Percentiles rank a stretch among this genome's conserved stretches.
These are phyloP conservation scores for Plantago coronopus DNA, from an alignment of 305 asterid genomes.

Conservation along the genomic window DNA sequence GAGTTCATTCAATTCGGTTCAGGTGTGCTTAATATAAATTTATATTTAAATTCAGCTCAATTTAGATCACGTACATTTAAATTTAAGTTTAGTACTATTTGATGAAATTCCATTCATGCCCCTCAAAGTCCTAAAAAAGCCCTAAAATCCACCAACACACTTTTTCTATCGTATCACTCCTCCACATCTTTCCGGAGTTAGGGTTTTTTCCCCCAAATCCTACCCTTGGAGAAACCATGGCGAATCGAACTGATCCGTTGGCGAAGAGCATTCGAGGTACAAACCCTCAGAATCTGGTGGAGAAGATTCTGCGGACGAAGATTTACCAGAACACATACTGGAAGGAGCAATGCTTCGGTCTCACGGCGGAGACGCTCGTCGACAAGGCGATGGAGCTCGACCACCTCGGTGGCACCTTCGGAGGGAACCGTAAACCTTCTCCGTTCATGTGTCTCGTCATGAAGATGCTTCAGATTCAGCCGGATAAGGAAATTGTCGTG, in stretches of 20 bases:
- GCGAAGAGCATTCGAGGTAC: slow-evolving; percentile 92
- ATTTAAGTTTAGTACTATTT: no score
- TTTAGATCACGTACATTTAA: no score
- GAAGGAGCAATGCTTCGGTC: slow-evolving; percentile 96
- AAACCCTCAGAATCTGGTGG: slow-evolving; percentile 88
- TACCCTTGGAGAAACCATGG: slow-evolving; percentile 31
- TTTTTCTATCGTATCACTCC: no score
- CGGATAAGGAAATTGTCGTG: slow-evolving; percentile 93
- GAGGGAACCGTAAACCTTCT: slow-evolving; percentile 80
- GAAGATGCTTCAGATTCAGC: slow-evolving; percentile 99
- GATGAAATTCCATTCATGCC: no score
- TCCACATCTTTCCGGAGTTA: slow-evolving; percentile 1
- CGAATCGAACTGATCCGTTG: slow-evolving; percentile 87
- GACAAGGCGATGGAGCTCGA: slow-evolving; percentile 99
- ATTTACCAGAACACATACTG: slow-evolving; percentile 79
- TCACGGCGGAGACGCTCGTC: slow-evolving; percentile 94
- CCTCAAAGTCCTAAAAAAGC: no score
- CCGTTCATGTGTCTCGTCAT: slow-evolving; percentile 86
- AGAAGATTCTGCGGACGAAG: slow-evolving; percentile 81
- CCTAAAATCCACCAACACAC: no score
- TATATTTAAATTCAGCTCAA: no score
- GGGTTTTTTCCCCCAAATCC: slow-evolving; percentile 16
- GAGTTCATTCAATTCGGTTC: no score
- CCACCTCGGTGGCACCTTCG: slow-evolving; percentile 89
- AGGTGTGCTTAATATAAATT: no score